These are phyloP conservation scores for Fraxinus xanthoxyloides DNA, from an alignment of 305 asterid genomes.

Conservation along the genomic window DNA sequence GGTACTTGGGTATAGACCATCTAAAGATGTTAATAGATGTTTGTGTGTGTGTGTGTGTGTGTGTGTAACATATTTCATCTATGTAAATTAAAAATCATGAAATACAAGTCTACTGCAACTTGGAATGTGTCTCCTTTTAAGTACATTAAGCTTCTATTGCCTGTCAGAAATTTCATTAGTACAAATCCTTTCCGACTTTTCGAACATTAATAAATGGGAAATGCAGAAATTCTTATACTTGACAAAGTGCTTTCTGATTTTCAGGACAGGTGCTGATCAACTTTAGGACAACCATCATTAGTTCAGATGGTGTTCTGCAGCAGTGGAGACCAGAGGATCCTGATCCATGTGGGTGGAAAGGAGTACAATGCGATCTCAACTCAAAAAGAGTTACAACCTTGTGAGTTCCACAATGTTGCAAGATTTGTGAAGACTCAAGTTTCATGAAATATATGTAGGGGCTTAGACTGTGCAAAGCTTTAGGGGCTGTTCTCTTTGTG, in stretches of 20 bases:
- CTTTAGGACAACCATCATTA: slow-evolving; percentile 70
- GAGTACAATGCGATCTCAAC: slow-evolving; percentile 78
- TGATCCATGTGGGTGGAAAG: slow-evolving; percentile 97
- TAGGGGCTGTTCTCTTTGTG: too few relatives aligned
- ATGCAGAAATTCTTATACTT: neutral
- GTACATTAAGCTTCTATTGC: slow-evolving; percentile 13
- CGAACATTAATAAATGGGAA: neutral
- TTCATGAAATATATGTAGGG: neutral
- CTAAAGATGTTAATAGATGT: neutral
- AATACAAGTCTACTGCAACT: slow-evolving; percentile 4
- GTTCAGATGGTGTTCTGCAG: slow-evolving; percentile 75
- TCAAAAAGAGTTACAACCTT: slow-evolving; percentile 78
- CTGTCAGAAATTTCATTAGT: slow-evolving; percentile 12
- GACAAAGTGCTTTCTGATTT: slow-evolving; percentile 18
- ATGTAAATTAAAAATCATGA: slow-evolving; percentile 5
- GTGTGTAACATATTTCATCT: neutral
- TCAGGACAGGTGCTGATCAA: slow-evolving; percentile 89
- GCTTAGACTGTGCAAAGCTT: neutral
- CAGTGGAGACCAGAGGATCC: slow-evolving; percentile 98
- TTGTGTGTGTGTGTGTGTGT: neutral
- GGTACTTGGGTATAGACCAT: neutral
- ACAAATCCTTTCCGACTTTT: neutral
- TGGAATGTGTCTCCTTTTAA: slow-evolving; percentile 7
- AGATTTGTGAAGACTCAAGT: slow-evolving; percentile 1
- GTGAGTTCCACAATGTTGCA: slow-evolving; percentile 52